phyloP scores from a whole-genome alignment of 345 rosid genomes.

The Erysimum cheiranthoides region DNA sequence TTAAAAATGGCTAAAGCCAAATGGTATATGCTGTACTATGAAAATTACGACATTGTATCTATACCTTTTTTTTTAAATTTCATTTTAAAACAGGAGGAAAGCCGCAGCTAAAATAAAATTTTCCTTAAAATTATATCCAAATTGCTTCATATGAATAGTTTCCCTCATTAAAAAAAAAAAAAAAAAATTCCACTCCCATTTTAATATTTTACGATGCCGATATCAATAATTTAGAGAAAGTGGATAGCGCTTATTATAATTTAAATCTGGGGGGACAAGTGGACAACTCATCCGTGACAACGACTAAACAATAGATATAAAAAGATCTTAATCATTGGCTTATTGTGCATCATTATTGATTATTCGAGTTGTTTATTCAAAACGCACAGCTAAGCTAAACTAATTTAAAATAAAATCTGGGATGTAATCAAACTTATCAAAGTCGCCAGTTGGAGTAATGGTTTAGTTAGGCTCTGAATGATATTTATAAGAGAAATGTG shows the following conservation, averaged over 20 bases:
- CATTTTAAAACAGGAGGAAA: background rate
- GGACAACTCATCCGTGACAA: constrained; percentile 46
- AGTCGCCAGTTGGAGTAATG: constrained; percentile 34
- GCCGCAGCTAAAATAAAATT: background rate
- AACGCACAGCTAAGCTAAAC: constrained; percentile 39
- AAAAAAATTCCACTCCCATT: background rate
- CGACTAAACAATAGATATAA: constrained; percentile 39
- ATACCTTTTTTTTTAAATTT: background rate
- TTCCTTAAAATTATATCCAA: background rate
- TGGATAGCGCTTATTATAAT: constrained; percentile 23
- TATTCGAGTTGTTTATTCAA: constrained; percentile 2
- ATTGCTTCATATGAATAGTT: background rate
- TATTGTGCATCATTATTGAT: constrained; percentile 32
- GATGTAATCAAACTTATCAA: background rate
- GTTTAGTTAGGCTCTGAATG: constrained; percentile 9
- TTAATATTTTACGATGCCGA: background rate
- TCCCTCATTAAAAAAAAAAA: background rate
- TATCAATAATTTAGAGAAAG: constrained; percentile 33
- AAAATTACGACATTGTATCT: constrained; percentile 5
- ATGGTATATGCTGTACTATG: constrained; percentile 25
- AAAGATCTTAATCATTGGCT: constrained; percentile 40
- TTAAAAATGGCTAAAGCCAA: background rate
- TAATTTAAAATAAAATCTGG: constrained; percentile 1
- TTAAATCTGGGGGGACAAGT: constrained; percentile 37
- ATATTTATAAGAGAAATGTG: background rate